phyloP scores from a whole-genome alignment of 2,329 filamentous ascomycete species.

The Scleromitrula shiraiana region DNA sequence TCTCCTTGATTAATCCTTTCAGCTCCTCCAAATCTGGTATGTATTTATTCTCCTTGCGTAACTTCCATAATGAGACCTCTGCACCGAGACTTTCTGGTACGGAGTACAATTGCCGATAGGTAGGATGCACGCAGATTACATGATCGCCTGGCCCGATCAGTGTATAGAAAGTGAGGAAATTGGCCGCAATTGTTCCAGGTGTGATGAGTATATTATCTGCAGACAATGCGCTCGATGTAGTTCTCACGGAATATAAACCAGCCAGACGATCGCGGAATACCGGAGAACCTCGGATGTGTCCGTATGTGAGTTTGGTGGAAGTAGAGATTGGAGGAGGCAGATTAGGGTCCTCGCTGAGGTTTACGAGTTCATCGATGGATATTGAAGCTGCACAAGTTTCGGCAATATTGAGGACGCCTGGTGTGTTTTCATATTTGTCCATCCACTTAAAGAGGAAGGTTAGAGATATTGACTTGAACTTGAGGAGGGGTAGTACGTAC shows the following conservation, averaged over 20 bases:
- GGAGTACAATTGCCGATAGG: constrained; percentile 76
- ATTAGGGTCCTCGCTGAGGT: constrained; percentile 48
- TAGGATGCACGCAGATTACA: constrained; percentile 79
- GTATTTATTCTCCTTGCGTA: constrained; percentile 57
- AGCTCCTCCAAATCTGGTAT: constrained; percentile 60
- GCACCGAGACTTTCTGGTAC: constrained; percentile 69
- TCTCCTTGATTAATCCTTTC: constrained; percentile 53
- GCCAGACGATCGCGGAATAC: constrained; percentile 57
- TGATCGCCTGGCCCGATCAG: constrained; percentile 69
- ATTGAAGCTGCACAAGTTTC: constrained; percentile 73
- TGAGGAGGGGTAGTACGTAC: constrained; percentile 33
- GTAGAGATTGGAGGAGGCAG: constrained; percentile 38
- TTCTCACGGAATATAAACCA: constrained; percentile 52
- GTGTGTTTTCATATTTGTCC: constrained; percentile 50
- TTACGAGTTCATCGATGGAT: constrained; percentile 58
- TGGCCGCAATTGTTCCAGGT: constrained; percentile 75
- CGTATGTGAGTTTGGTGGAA: constrained; percentile 60
- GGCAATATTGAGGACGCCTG: constrained; percentile 59
- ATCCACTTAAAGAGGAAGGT: constrained; percentile 43
- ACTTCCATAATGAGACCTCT: constrained; percentile 68
- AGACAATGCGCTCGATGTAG: constrained; percentile 35
- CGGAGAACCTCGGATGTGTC: constrained; percentile 60
- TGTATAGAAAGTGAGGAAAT: constrained; percentile 70
- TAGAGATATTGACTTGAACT: constrained; percentile 8
- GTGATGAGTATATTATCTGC: constrained; percentile 66